A percentile compares a stretch with the other conserved stretches of the same genome.
Conservation (phyloP, 2,329 filamentous ascomycete species). For the Colletotrichum shisoi region DNA sequence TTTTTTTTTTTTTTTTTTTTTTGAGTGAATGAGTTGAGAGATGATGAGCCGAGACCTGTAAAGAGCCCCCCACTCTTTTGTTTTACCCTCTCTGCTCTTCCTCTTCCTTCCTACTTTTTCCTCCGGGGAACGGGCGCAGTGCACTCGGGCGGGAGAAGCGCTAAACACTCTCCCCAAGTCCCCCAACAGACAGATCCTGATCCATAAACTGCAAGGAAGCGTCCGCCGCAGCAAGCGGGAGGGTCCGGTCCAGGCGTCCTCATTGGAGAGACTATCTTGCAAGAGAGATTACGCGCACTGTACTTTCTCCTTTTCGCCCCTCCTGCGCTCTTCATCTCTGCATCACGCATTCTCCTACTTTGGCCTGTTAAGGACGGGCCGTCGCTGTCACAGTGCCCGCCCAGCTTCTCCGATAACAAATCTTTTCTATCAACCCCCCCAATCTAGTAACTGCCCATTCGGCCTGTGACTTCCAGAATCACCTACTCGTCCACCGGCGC, state of each 20-base stretch:
- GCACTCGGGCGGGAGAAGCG: constrained; percentile 7
- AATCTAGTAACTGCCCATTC: constrained; percentile 36
- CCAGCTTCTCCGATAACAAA: constrained; percentile 37
- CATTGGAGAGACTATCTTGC: constrained; percentile 37
- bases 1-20: not conserved
- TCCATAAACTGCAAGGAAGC: constrained; percentile 26
- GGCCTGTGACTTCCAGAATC: constrained; percentile 37
- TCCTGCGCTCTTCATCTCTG: constrained; percentile 6
- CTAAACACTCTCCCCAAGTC: constrained; percentile 1
- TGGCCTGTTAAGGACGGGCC: constrained; percentile 22
- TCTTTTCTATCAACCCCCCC: constrained; percentile 38
- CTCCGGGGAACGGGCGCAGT: not conserved
- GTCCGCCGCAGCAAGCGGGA: constrained; percentile 29
- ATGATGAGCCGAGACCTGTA: not conserved
- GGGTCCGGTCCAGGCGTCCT: constrained; percentile 31
- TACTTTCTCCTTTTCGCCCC: constrained; percentile 29
- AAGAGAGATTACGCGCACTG: constrained; percentile 33
- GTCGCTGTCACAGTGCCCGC: constrained; percentile 24
- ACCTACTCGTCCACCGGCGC: constrained; percentile 37
- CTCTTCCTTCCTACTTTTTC: too few relatives aligned
- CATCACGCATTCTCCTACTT: not conserved
- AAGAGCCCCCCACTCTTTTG: too few relatives aligned
- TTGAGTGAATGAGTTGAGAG: not conserved
- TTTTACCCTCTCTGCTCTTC: too few relatives aligned
- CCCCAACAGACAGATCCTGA: constrained; percentile 11